These are phyloP conservation scores for Peronospora destructor DNA, from an alignment of 352 stramenopile species.

Conservation along the genomic window DNA sequence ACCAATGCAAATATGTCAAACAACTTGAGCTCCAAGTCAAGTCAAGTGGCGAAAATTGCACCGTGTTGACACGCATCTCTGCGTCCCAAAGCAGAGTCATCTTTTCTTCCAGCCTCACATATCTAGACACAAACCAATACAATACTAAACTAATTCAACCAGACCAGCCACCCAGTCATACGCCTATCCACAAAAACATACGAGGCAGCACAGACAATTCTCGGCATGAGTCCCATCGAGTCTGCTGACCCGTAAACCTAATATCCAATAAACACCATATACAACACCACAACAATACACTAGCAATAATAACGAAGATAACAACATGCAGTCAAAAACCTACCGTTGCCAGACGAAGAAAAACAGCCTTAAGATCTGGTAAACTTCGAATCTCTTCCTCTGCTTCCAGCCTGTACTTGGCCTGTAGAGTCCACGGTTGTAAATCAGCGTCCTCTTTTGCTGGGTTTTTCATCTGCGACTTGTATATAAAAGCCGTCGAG, in stretches of 20 bases:
- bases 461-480: constrained; percentile 67
- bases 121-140: constrained; percentile 29
- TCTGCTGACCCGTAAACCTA: constrained; percentile 79
- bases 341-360: constrained; percentile 73
- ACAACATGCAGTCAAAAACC: constrained; percentile 1
- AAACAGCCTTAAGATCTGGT: constrained; percentile 49
- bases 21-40: neutral
- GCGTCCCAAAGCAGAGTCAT: constrained; percentile 86
- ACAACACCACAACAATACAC: too few relatives aligned
- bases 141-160: neutral
- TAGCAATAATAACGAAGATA: neutral
- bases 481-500: constrained; percentile 86
- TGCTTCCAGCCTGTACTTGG: constrained; percentile 82
- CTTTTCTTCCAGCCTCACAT: constrained; percentile 78
- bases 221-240: constrained; percentile 75
- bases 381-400: constrained; percentile 67
- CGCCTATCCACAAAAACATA: constrained; percentile 26
- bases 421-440: constrained; percentile 77
- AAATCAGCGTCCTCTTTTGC: constrained; percentile 56
- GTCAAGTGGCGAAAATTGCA: constrained; percentile 14
- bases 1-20: constrained; percentile 3
- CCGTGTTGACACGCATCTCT: constrained; percentile 84
- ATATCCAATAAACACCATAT: neutral
- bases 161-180: neutral
- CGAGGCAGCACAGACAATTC: constrained; percentile 77